Percentiles rank a stretch among this genome's conserved stretches.
phyloP scores from a whole-genome alignment of 352 stramenopile genomes.

The Globisporangium cylindrosporum region DNA sequence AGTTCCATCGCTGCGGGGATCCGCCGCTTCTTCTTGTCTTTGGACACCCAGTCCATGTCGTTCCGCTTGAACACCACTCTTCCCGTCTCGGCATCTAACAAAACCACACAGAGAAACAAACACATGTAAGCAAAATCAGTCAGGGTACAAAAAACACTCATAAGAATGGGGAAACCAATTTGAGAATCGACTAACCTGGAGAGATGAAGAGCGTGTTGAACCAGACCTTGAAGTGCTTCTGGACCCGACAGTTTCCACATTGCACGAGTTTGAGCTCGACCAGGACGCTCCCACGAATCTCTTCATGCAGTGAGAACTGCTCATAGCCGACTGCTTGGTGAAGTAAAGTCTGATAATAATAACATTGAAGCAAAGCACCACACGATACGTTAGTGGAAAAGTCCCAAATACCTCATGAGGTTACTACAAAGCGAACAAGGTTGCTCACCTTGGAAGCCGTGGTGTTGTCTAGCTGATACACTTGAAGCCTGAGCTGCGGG shows the following conservation, averaged over 20 bases:
- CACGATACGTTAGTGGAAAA: background rate
- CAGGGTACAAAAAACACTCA: no score
- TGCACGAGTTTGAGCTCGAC: slow-evolving; percentile 53
- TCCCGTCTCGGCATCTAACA: slow-evolving; percentile 34
- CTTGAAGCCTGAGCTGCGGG: slow-evolving; percentile 37
- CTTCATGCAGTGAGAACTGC: slow-evolving; percentile 41
- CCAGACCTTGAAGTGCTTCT: slow-evolving; percentile 76
- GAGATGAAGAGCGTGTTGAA: slow-evolving; percentile 61
- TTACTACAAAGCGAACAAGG: no score
- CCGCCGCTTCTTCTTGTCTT: slow-evolving; percentile 57
- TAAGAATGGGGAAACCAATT: background rate
- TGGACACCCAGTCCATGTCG: slow-evolving; percentile 66
- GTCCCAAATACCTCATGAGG: no score
- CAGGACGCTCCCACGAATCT: slow-evolving; percentile 50
- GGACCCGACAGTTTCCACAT: slow-evolving; percentile 35
- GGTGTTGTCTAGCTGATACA: slow-evolving; percentile 34
- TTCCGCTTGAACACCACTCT: slow-evolving; percentile 35
- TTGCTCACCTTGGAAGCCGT: slow-evolving; percentile 26
- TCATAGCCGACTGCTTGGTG: slow-evolving; percentile 52
- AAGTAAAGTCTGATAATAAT: slow-evolving; percentile 22
- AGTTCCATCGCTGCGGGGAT: slow-evolving; percentile 67
- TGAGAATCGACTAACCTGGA: slow-evolving; percentile 19
- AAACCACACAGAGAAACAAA: background rate
- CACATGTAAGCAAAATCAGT: slow-evolving; percentile 1
- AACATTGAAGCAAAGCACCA: background rate